These are phyloP conservation scores for Boletus coccyginus DNA, from an alignment of 768 basidiomycete genomes.

Conservation along the genomic window DNA sequence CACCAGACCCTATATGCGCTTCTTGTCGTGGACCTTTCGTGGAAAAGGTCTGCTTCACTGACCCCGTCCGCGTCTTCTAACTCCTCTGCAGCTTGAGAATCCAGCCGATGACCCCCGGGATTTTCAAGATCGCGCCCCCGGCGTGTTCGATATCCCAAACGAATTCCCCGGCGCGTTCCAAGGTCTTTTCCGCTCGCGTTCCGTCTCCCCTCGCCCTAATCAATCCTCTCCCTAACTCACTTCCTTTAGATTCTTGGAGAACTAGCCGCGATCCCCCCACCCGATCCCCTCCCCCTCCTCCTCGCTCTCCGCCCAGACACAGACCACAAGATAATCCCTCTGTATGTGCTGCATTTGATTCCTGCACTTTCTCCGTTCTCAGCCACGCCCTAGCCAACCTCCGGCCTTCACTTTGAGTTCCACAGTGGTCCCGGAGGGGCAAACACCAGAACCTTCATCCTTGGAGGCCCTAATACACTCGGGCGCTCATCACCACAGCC, in stretches of 20 bases:
- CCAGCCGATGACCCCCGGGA: constrained; percentile 71
- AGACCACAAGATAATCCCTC: constrained; percentile 12
- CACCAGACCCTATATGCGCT: constrained; percentile 80
- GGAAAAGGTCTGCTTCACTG: constrained; percentile 49
- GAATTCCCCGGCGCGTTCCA: constrained; percentile 43
- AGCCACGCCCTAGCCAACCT: constrained; percentile 7
- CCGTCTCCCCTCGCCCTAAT: constrained; percentile 5
- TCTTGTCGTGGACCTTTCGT: constrained; percentile 82
- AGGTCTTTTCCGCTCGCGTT: constrained; percentile 44
- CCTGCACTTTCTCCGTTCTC: neutral
- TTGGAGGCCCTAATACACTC: constrained; percentile 35
- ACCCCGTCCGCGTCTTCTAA: neutral
- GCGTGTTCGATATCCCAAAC: constrained; percentile 24
- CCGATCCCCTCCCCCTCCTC: constrained; percentile 1
- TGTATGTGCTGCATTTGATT: constrained; percentile 7
- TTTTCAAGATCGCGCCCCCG: constrained; percentile 44
- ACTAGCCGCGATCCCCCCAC: neutral
- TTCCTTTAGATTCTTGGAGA: constrained; percentile 7
- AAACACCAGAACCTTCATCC: constrained; percentile 34
- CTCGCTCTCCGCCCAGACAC: constrained; percentile 17
- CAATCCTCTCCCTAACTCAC: neutral
- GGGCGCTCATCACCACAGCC: constrained; percentile 25
- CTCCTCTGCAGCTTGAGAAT: constrained; percentile 62
- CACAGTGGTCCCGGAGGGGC: constrained; percentile 30
- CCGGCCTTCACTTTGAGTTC: constrained; percentile 37